Evolutionary conservation across 2,329 filamentous ascomycete genomes (phyloP).

Genomic region (Lasiodiplodia theobromae): DNA sequence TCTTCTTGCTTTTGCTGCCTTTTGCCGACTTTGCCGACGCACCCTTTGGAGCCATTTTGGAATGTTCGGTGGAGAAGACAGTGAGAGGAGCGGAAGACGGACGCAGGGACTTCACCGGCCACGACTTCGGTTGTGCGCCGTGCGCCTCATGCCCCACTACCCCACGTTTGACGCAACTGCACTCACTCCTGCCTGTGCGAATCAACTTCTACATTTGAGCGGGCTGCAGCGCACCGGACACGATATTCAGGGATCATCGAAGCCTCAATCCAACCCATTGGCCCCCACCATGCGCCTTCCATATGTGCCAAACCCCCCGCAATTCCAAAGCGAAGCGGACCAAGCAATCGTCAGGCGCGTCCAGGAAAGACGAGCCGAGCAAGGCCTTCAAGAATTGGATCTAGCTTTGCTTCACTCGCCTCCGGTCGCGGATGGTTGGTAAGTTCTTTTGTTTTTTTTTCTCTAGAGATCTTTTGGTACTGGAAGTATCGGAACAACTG

Average conservation of each 20-base stretch:
- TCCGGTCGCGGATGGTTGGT: constrained; percentile 64
- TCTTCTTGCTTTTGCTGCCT: constrained; percentile 14
- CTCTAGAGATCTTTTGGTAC: too few species aligned
- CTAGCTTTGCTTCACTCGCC: constrained; percentile 62
- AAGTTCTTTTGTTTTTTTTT: constrained; percentile 17
- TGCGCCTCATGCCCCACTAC: background rate
- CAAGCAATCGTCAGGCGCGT: constrained; percentile 59
- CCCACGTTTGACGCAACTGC: background rate
- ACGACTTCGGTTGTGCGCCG: background rate
- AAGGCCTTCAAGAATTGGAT: constrained; percentile 60
- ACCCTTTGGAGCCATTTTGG: constrained; percentile 13
- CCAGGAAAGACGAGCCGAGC: constrained; percentile 58
- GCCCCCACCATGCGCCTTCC: constrained; percentile 58
- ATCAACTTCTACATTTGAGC: background rate
- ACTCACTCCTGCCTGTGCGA: background rate
- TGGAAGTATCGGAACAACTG: too few species aligned
- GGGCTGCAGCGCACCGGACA: background rate
- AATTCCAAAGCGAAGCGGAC: constrained; percentile 55
- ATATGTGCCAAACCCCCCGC: constrained; percentile 60
- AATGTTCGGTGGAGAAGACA: background rate
- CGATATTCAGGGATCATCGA: too few species aligned
- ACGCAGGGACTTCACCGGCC: background rate
- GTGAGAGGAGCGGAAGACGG: background rate
- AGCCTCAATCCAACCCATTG: background rate
- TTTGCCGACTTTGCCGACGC: constrained; percentile 4